Conservation (phyloP, 768 basidiomycete species). For the Rhodosporidiobolus sp. region DNA sequence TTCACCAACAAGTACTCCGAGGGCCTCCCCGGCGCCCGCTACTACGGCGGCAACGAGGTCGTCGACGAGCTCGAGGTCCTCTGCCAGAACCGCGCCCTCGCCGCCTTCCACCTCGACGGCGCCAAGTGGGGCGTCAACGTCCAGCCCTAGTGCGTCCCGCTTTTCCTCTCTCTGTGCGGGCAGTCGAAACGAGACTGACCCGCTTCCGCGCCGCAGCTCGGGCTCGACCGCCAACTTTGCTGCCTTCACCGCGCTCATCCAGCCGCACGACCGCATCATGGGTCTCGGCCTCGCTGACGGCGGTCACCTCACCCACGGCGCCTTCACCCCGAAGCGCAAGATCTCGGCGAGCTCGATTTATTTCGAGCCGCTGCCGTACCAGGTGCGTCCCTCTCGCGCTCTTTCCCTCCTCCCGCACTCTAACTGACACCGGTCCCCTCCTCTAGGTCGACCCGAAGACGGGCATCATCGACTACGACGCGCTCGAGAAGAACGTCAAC, state of each 20-base stretch:
- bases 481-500: slow-evolving; percentile 76
- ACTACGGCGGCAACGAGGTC: slow-evolving; percentile 63
- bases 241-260: slow-evolving; percentile 88
- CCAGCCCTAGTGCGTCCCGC: slow-evolving; percentile 83
- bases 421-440: too few relatives aligned
- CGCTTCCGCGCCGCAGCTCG: slow-evolving; percentile 5
- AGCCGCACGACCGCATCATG: slow-evolving; percentile 98
- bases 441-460: slow-evolving; percentile 75
- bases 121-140: slow-evolving; percentile 96
- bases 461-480: slow-evolving; percentile 83
- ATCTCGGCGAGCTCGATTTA: slow-evolving; percentile 99
- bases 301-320: slow-evolving; percentile 90
- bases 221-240: slow-evolving; percentile 68
- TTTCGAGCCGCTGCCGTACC: slow-evolving; percentile 97
- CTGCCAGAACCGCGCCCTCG: slow-evolving; percentile 89
- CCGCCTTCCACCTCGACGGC: slow-evolving; percentile 89
- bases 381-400: too few relatives aligned
- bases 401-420: too few relatives aligned
- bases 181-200: not conserved
- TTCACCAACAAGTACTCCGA: slow-evolving; percentile 98
- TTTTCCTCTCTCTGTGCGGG: slow-evolving; percentile 50
- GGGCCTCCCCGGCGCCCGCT: slow-evolving; percentile 85
- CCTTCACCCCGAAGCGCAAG: slow-evolving; percentile 88
- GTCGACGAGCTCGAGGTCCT: slow-evolving; percentile 93
- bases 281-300: slow-evolving; percentile 97